Evolutionary conservation across 768 basidiomycete genomes (phyloP), one percentile per base, ranked within the genome.

Genomic region (Suillus sp.): DNA sequence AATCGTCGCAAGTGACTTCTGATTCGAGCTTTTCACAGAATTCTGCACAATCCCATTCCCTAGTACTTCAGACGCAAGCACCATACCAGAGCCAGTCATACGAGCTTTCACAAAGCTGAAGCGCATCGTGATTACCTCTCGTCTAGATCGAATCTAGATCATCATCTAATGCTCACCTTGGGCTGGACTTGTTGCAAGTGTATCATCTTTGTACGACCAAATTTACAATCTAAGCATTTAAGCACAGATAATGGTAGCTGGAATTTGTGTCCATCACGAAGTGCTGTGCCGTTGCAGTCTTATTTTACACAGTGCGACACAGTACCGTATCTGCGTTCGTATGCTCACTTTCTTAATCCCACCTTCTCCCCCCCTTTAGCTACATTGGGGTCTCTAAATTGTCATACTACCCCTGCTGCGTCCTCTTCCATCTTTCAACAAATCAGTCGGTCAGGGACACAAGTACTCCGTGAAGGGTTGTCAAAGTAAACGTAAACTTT

Each of bases 21-120:
- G 48, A 34, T 48, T 10, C 51, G 32, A 25, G 42, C 22, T 55
- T 53, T 55, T 42, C 54, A 5, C 72, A 73, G 60, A n/a, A 55
- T 68, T 67, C 59, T 68, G 67, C 22, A 64, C 67, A 43, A 66
- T 77, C 75, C 13, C 78, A 80, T 60, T 74, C 78, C 3, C 34
- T 69, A 13, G 57, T 67, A 55, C 69, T 84, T 48, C 84, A 81
- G 66, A 85, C 84, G 2, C 85, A 87, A 67, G 84, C 85, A 34
- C 81, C 82, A 4, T 86, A 86, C 65, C 71, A 75, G 45, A 85
- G 85, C 66, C 84, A 83, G 55, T 38, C 48, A 13, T 43, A n/a
- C 35, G 62, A 61, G 35, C 67, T 65, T 69, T 78, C 71, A 63
- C 69, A 74, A 64, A 75, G 72, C 62, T 51, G 27, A 51, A 8